phyloP scores from a whole-genome alignment of 768 basidiomycete species.

The Boletus patriciae region DNA sequence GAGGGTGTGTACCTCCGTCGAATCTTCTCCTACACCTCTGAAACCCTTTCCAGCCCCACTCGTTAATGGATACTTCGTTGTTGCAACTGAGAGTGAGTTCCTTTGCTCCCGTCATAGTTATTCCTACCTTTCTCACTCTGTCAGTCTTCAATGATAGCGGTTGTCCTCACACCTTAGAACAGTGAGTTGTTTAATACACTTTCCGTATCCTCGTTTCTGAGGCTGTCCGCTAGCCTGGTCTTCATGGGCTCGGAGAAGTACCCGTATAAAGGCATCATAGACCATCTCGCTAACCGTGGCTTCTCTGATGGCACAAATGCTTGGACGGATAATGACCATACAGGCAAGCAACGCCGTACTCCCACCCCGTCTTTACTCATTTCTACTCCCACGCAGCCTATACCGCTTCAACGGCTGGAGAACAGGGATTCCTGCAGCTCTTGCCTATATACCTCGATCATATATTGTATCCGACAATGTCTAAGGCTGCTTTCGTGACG shows the following conservation, averaged over 20 bases:
- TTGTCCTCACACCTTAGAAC: slow-evolving; percentile 94
- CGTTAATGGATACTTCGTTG: slow-evolving; percentile 88
- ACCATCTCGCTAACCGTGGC: slow-evolving; percentile 91
- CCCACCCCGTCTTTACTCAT: background rate
- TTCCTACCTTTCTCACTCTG: background rate
- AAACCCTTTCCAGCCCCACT: slow-evolving; percentile 61
- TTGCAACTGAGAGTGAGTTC: slow-evolving; percentile 81
- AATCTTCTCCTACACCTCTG: slow-evolving; percentile 10
- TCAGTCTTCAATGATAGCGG: slow-evolving; percentile 92
- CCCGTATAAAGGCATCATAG: slow-evolving; percentile 94
- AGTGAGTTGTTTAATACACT: slow-evolving; percentile 50
- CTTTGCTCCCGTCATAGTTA: background rate
- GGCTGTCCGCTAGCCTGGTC: slow-evolving; percentile 56
- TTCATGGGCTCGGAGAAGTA: slow-evolving; percentile 97
- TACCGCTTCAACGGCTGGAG: slow-evolving; percentile 93
- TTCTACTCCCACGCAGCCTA: slow-evolving; percentile 51
- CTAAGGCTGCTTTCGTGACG: slow-evolving; percentile 75
- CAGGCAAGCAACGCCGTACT: slow-evolving; percentile 33
- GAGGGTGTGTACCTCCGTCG: slow-evolving; percentile 54
- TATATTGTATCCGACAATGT: slow-evolving; percentile 93
- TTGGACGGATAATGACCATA: slow-evolving; percentile 96
- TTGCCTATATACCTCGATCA: slow-evolving; percentile 94
- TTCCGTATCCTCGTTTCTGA: background rate
- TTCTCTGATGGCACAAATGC: slow-evolving; percentile 93
- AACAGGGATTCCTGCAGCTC: slow-evolving; percentile 84